Conservation (phyloP, 164 flowering plant species). For the Piper longum region DNA sequence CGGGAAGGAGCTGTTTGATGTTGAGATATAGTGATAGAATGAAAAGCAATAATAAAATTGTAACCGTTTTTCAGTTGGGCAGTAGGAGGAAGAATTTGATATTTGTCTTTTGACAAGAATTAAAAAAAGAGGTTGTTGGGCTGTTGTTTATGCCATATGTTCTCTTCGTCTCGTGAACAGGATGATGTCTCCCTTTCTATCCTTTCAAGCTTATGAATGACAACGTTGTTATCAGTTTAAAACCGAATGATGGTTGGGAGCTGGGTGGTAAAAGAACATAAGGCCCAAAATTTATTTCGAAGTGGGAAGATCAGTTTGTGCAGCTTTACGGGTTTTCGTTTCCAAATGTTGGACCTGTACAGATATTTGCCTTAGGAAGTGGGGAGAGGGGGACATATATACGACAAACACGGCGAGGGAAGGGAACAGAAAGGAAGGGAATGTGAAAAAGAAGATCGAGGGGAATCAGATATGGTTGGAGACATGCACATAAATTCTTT, state of each 20-base stretch:
- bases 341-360: too few relatives aligned
- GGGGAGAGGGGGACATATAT: too few relatives aligned
- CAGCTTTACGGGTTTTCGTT: not conserved
- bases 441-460: not conserved
- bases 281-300: not conserved
- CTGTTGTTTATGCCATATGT: not conserved
- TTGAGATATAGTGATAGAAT: not conserved
- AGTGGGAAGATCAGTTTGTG: not conserved
- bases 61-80: not conserved
- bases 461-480: not conserved
- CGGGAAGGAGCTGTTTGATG: not conserved
- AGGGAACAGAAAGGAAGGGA: not conserved
- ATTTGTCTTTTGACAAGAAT: not conserved
- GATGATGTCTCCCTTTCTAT: not conserved
- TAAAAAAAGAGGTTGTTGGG: not conserved
- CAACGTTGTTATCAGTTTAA: not conserved
- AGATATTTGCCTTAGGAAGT: too few relatives aligned
- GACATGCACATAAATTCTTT: not conserved
- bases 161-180: not conserved
- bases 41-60: not conserved
- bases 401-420: not conserved
- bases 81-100: not conserved
- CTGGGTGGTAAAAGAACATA: too few relatives aligned
- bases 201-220: too few relatives aligned
- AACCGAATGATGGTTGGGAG: too few relatives aligned